Percentiles rank a stretch among this genome's conserved stretches.
These are phyloP conservation scores for Saturnispora zaruensis DNA, from an alignment of 805 yeast genomes.

Conservation along the genomic window DNA sequence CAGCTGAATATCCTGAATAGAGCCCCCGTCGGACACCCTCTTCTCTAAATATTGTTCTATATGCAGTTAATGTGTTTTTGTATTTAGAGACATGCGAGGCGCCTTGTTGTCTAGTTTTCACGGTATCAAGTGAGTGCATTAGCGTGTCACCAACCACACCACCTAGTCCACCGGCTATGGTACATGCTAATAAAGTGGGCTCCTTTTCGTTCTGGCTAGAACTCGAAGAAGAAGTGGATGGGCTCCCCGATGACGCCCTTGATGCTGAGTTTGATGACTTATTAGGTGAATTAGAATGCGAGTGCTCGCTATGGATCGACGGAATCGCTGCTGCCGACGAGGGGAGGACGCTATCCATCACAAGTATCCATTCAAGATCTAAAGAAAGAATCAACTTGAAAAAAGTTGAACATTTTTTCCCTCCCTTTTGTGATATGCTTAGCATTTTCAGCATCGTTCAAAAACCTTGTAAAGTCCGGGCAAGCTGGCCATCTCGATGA, in stretches of 20 bases:
- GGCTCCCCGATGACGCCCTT: background rate
- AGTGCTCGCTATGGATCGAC: background rate
- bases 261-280: background rate
- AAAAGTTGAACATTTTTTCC: constrained; percentile 3
- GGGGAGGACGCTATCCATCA: background rate
- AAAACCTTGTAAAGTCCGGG: constrained; percentile 89
- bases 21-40: constrained; percentile 83
- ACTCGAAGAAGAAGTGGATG: background rate
- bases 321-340: constrained; percentile 1
- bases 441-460: constrained; percentile 62
- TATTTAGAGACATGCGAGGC: constrained; percentile 63
- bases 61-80: constrained; percentile 67
- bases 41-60: constrained; percentile 60
- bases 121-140: constrained; percentile 96
- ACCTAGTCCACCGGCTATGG: constrained; percentile 91
- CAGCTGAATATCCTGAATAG: constrained; percentile 89
- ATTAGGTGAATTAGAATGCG: background rate
- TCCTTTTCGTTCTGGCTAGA: background rate
- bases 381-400: background rate
- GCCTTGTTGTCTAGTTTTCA: constrained; percentile 97
- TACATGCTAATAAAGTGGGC: constrained; percentile 47
- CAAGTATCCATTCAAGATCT: background rate
- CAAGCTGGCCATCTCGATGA: constrained; percentile 79
- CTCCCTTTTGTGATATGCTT: background rate
- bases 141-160: constrained; percentile 86